Conservation (phyloP, 164 flowering plant genomes). For the Euptelea pleiosperma region DNA sequence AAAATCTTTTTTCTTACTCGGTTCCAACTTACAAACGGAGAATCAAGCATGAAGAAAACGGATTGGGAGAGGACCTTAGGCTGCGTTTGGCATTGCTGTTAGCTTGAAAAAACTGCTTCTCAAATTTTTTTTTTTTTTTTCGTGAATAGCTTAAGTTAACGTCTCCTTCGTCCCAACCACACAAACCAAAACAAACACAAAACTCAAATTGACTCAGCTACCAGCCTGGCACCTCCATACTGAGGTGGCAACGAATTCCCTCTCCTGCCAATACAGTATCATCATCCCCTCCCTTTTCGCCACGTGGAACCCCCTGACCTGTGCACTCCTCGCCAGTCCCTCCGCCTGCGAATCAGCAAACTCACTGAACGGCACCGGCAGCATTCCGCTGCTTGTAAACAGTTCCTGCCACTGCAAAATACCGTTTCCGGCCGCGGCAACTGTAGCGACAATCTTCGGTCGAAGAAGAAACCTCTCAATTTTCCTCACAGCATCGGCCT, state of each 20-base stretch:
- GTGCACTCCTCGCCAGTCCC: constrained; percentile 57
- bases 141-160: no score
- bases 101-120: no score
- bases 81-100: no score
- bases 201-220: no score
- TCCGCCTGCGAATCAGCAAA: constrained; percentile 82
- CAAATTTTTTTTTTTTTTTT: no score
- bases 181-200: no score
- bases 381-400: constrained; percentile 55
- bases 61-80: no score
- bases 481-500: constrained; percentile 43
- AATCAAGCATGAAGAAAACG: no score
- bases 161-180: no score
- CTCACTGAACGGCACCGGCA: constrained; percentile 64
- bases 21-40: no score
- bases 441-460: constrained; percentile 53
- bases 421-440: constrained; percentile 41
- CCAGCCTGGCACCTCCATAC: constrained; percentile 98
- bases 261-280: constrained; percentile 84
- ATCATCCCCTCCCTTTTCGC: constrained; percentile 65
- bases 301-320: constrained; percentile 79
- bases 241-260: constrained; percentile 80
- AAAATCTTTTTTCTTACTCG: no score
- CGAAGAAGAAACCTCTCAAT: constrained; percentile 58
- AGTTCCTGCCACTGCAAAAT: constrained; percentile 54